Evolutionary conservation across 129 eudicot genomes (phyloP), one percentile per base, ranked within the genome.

Genomic region (Escallonia rubra): DNA sequence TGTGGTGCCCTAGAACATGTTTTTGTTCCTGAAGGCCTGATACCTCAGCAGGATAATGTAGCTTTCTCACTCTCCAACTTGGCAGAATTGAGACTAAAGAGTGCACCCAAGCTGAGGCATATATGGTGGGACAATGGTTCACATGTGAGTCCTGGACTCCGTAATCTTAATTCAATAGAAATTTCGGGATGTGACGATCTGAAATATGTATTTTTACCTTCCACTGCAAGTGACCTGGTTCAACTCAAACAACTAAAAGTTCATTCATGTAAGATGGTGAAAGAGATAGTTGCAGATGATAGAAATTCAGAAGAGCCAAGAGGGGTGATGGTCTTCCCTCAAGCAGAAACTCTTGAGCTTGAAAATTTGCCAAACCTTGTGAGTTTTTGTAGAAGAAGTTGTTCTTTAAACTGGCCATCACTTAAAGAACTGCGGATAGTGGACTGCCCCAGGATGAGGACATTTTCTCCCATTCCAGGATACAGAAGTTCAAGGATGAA

Each of bases 291-390:
- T 64, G 79, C 66, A 58, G 64, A 47, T 34, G 64, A 45, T 14
- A 71, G 64, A 50, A 42, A 41, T 8, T 48, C 41, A 57, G 41
- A 42, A 45, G 69, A 54, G 56, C n/a, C 64, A 51, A 51, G 43
- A 59, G 79, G 69, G 66, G 16, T 64, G 45, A 59, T 69, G 68
- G 14, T 64, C 43, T 65, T 79, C 41, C 83, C 83, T 44, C 76
- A 59, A 63, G 66, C 74, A 43, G 55, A 74, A 23, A 73, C 52
- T n/a, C 67, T 79, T 43, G 72, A 79, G 71, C 83, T 79, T 42
- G 79, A 79, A 66, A 74, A 79, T 74, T 72, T 79, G 53, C 83
- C 83, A 79, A 74, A 64, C 59, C 41, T 79, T 61, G 59, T 58
- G 12, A 40, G 53, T 47, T 68, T 73, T 60, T 73, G 79, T 65